Percentiles rank a stretch among this genome's conserved stretches.
Evolutionary conservation across 208 protist genomes (phyloP).

Genomic region (Acanthamoeba divionensis): DNA sequence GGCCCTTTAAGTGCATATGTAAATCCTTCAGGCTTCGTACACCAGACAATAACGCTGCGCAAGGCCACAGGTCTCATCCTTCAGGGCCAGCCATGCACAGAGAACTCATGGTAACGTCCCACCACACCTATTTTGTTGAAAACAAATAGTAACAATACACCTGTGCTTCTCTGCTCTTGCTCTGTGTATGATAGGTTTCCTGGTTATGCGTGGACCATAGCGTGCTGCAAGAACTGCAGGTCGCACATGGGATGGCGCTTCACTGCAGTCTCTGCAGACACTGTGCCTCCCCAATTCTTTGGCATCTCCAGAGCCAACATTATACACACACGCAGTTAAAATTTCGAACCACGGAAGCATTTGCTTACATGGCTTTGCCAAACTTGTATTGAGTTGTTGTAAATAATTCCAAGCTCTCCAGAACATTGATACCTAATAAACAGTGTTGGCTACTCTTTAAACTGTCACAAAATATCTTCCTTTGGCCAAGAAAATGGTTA

Average conservation of each 20-base stretch:
- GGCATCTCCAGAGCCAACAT: constrained; percentile 11
- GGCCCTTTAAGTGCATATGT: constrained; percentile 13
- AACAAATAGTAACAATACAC: background rate
- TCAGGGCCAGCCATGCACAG: background rate
- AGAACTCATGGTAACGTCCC: constrained; percentile 12
- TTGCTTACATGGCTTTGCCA: too few relatives aligned
- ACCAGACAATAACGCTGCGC: constrained; percentile 36
- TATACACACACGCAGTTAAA: too few relatives aligned
- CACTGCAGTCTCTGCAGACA: background rate
- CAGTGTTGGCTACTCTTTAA: too few relatives aligned
- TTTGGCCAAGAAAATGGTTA: too few relatives aligned
- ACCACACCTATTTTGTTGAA: too few relatives aligned
- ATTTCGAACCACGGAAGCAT: too few relatives aligned
- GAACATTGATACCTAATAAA: too few relatives aligned
- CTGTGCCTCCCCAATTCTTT: background rate
- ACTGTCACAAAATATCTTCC: too few relatives aligned
- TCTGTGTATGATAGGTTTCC: background rate
- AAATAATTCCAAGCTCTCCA: too few relatives aligned
- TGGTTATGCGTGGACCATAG: constrained; percentile 39
- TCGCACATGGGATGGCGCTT: constrained; percentile 38
- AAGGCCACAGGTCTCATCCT: background rate
- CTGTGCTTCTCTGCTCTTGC: background rate
- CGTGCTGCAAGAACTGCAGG: background rate
- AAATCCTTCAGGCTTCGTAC: background rate
- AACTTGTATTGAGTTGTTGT: too few relatives aligned